Percentiles rank a stretch among this genome's conserved stretches.
Evolutionary conservation across 2,329 filamentous ascomycete species (phyloP).

Genomic region (Oidium heveae): DNA sequence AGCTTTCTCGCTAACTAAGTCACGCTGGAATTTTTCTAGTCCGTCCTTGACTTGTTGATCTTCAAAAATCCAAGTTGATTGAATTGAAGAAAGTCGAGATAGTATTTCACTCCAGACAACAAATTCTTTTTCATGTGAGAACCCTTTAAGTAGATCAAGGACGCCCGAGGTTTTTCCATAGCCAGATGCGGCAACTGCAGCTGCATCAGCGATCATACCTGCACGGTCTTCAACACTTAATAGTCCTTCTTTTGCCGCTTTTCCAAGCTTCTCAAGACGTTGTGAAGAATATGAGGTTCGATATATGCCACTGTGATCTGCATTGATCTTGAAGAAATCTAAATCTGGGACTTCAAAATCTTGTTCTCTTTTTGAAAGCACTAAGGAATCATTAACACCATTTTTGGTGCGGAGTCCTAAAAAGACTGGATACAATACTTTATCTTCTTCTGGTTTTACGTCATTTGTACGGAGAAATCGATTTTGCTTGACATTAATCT

Average conservation of each 20-base stretch:
- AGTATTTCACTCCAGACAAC: constrained; percentile 91
- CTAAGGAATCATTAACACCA: constrained; percentile 55
- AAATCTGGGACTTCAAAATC: constrained; percentile 52
- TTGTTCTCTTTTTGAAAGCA: constrained; percentile 43
- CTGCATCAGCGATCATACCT: constrained; percentile 84
- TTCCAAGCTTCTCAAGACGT: constrained; percentile 63
- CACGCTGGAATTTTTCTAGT: constrained; percentile 59
- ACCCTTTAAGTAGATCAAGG: constrained; percentile 61
- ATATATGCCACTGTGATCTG: constrained; percentile 81
- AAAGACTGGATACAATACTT: constrained; percentile 72
- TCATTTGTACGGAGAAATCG: constrained; percentile 82
- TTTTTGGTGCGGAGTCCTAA: constrained; percentile 62
- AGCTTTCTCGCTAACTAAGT: constrained; percentile 52
- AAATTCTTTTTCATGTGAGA: constrained; percentile 65
- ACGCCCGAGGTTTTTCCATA: constrained; percentile 86
- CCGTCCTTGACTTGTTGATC: constrained; percentile 47
- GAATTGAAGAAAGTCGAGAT: constrained; percentile 50
- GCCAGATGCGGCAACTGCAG: constrained; percentile 66
- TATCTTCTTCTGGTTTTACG: constrained; percentile 77
- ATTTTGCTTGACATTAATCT: constrained; percentile 79
- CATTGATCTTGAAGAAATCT: constrained; percentile 93
- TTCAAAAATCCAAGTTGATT: constrained; percentile 74
- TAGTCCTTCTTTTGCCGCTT: constrained; percentile 58
- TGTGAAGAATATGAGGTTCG: constrained; percentile 69
- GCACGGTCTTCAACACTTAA: constrained; percentile 75